Evolutionary conservation across 768 basidiomycete species (phyloP).

Genomic region (Suillus sp.): DNA sequence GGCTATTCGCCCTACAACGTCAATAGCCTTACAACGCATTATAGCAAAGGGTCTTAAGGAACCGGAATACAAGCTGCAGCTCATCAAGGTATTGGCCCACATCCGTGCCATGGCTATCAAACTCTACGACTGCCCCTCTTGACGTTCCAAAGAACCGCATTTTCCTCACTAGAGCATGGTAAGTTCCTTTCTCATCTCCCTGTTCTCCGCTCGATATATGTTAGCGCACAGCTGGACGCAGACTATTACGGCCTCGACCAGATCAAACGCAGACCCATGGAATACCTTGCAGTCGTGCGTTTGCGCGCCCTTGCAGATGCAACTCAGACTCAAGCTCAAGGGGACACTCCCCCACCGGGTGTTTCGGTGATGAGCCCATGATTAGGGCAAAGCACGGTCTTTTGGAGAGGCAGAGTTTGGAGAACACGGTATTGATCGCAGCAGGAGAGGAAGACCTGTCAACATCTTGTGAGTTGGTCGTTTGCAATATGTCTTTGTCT

Average conservation of each 20-base stretch:
- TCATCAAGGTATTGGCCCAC: conserved; percentile 59
- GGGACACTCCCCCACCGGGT: background rate
- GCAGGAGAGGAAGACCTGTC: conserved; percentile 60
- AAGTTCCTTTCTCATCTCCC: conserved; percentile 6
- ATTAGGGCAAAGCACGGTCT: conserved; percentile 62
- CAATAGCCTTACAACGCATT: too few relatives aligned
- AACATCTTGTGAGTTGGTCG: conserved; percentile 46
- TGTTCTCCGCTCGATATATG: background rate
- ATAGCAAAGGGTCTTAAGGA: too few relatives aligned
- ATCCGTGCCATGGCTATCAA: conserved; percentile 77
- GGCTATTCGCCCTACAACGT: conserved; percentile 81
- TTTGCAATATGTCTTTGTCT: background rate
- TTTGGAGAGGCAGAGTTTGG: conserved; percentile 64
- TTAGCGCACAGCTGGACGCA: conserved; percentile 69
- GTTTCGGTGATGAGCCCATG: conserved; percentile 62
- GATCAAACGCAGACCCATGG: conserved; percentile 88
- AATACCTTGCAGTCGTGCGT: conserved; percentile 87
- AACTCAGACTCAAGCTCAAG: conserved; percentile 7
- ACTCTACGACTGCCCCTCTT: conserved; percentile 25
- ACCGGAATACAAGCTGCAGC: too few relatives aligned
- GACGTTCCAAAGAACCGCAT: conserved; percentile 51
- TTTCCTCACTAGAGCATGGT: conserved; percentile 71
- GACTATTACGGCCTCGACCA: conserved; percentile 95
- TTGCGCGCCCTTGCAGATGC: conserved; percentile 41
- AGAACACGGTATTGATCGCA: conserved; percentile 63